Conservation (phyloP, 768 basidiomycete species). For the Piloderma croceum region DNA sequence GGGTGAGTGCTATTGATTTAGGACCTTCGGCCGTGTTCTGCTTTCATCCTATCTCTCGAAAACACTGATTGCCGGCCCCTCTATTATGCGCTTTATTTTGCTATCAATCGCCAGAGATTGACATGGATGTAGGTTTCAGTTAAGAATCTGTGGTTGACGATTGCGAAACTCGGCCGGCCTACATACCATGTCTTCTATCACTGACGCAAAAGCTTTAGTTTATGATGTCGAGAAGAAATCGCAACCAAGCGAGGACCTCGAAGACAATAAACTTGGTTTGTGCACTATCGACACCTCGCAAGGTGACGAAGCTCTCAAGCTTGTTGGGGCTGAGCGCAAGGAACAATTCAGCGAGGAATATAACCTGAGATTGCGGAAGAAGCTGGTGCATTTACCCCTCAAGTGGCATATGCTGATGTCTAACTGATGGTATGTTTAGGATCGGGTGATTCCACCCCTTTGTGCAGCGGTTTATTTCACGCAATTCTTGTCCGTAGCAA, state of each 20-base stretch:
- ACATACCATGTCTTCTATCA: conserved; percentile 16
- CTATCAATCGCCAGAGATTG: too few species aligned
- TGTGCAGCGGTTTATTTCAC: conserved; percentile 66
- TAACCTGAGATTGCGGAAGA: conserved; percentile 49
- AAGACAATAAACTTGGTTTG: conserved; percentile 30
- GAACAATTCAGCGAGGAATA: conserved; percentile 56
- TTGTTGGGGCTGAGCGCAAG: conserved; percentile 50
- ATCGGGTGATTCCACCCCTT: conserved; percentile 47
- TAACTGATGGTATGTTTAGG: conserved; percentile 26
- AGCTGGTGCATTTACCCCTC: conserved; percentile 38
- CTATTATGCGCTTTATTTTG: too few species aligned
- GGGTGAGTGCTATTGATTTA: too few species aligned
- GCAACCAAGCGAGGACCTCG: conserved; percentile 6
- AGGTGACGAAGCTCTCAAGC: conserved; percentile 56
- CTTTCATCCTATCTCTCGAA: too few species aligned
- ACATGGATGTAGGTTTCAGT: too few species aligned
- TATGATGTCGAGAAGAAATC: conserved; percentile 13
- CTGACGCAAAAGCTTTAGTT: too few species aligned
- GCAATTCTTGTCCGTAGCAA: conserved; percentile 48
- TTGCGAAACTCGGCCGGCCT: background rate
- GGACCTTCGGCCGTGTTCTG: too few species aligned
- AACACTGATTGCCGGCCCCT: too few species aligned
- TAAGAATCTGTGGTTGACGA: too few species aligned
- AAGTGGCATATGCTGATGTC: background rate
- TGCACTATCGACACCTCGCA: conserved; percentile 32